These are phyloP conservation scores for Serendipita sp. DNA, from an alignment of 768 basidiomycete species.

Conservation along the genomic window DNA sequence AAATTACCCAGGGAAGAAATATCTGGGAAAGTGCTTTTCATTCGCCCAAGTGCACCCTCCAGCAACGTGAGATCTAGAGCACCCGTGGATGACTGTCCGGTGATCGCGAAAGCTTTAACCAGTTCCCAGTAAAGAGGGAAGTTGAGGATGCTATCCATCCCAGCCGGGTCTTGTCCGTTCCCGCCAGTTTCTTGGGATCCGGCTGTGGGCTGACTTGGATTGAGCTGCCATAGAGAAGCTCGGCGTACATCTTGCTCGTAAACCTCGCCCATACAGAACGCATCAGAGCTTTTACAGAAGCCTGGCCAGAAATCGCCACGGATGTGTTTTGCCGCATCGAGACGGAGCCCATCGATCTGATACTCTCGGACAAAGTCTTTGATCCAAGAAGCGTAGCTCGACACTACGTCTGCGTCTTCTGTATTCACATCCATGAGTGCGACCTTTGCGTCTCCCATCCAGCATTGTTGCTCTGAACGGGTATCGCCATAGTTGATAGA, in stretches of 20 bases:
- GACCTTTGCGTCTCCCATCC: constrained; percentile 65
- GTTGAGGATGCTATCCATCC: constrained; percentile 54
- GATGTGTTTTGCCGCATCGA: constrained; percentile 58
- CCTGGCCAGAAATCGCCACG: constrained; percentile 57
- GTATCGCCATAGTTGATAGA: constrained; percentile 51
- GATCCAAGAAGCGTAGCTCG: constrained; percentile 55
- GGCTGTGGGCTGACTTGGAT: neutral
- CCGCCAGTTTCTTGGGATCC: neutral
- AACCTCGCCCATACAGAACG: constrained; percentile 80
- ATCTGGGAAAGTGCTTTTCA: constrained; percentile 15
- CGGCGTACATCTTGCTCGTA: constrained; percentile 29
- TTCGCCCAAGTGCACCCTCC: neutral
- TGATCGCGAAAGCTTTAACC: constrained; percentile 49
- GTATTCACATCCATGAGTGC: constrained; percentile 71
- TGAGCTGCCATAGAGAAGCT: neutral
- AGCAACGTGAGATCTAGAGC: neutral
- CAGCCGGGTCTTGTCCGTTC: constrained; percentile 19
- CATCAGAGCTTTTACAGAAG: constrained; percentile 58
- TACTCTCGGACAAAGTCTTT: constrained; percentile 49
- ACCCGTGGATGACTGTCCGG: constrained; percentile 26
- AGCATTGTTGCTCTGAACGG: constrained; percentile 59
- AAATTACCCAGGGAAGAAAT: constrained; percentile 47
- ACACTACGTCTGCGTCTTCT: constrained; percentile 42
- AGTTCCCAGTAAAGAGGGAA: constrained; percentile 55
- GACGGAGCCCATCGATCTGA: constrained; percentile 69